Percentiles rank a stretch among this genome's conserved stretches.
phyloP scores from a whole-genome alignment of 371 early-diverging fungal genomes.

The Zychaea mexicana region DNA sequence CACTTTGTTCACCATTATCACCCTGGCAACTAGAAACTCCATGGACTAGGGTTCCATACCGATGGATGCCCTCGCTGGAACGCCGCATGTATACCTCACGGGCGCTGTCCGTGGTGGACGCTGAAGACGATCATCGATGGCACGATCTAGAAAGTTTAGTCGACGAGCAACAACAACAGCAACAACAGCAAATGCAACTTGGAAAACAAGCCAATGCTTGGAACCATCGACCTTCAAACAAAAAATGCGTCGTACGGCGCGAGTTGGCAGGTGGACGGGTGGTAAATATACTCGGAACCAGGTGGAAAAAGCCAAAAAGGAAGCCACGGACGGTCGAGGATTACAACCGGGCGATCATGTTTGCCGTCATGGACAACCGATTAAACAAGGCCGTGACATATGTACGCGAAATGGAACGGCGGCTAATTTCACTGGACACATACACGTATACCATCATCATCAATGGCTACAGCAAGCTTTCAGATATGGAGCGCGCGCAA shows the following conservation, averaged over 20 bases:
- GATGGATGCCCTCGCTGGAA: neutral
- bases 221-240: neutral
- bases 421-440: slow-evolving; percentile 5
- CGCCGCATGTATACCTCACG: neutral
- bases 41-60: slow-evolving; percentile 2
- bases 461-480: slow-evolving; percentile 25
- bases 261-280: neutral
- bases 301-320: slow-evolving; percentile 18
- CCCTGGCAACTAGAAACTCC: neutral
- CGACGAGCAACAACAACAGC: neutral
- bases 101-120: neutral
- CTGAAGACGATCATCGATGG: neutral
- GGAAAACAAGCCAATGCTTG: neutral
- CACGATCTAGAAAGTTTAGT: neutral
- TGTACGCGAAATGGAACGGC: slow-evolving; percentile 25
- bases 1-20: too few species aligned
- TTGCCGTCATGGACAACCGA: slow-evolving; percentile 16
- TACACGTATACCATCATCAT: slow-evolving; percentile 26
- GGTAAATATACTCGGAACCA: neutral
- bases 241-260: neutral
- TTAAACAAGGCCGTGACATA: slow-evolving; percentile 35
- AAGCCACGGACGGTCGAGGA: slow-evolving; percentile 12
- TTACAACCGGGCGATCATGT: slow-evolving; percentile 28
- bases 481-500: slow-evolving; percentile 36
- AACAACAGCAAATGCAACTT: too few species aligned